Evolutionary conservation across 2,329 filamentous ascomycete genomes (phyloP).

Genomic region (Apiospora sp.): DNA sequence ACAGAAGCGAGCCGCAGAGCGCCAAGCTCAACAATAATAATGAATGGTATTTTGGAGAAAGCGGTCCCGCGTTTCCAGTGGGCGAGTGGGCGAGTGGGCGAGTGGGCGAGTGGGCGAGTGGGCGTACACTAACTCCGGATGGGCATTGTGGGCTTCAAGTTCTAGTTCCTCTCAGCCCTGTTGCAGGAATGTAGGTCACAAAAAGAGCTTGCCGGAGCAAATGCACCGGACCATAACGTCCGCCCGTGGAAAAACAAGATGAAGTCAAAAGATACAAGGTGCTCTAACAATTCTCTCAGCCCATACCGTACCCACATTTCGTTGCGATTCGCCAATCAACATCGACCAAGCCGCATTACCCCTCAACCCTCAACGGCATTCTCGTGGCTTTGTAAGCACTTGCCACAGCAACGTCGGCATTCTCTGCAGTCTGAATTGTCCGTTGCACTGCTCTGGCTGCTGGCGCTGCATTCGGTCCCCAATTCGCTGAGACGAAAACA

Average conservation of each 20-base stretch:
- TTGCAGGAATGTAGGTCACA: background rate
- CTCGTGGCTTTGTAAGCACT: background rate
- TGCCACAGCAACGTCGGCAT: slow-evolving; percentile 6
- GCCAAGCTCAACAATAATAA: background rate
- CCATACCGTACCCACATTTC: too few species aligned
- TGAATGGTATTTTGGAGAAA: slow-evolving; percentile 9
- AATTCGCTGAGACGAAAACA: background rate
- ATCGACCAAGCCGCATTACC: background rate
- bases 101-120: background rate
- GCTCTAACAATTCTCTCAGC: slow-evolving; percentile 35
- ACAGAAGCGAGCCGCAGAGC: background rate
- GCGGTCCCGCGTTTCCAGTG: background rate
- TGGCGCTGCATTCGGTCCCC: background rate
- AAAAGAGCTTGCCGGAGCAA: background rate
- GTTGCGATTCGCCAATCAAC: background rate
- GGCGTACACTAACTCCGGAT: background rate
- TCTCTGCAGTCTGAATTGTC: background rate
- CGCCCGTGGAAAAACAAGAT: background rate
- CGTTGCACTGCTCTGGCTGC: background rate
- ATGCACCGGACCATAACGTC: background rate
- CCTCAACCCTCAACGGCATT: background rate
- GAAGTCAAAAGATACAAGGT: slow-evolving; percentile 30
- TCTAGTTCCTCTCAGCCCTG: slow-evolving; percentile 4
- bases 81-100: background rate
- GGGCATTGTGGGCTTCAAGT: background rate